Evolutionary conservation across 805 yeast genomes (phyloP).

Genomic region (Yarrowia porcina): DNA sequence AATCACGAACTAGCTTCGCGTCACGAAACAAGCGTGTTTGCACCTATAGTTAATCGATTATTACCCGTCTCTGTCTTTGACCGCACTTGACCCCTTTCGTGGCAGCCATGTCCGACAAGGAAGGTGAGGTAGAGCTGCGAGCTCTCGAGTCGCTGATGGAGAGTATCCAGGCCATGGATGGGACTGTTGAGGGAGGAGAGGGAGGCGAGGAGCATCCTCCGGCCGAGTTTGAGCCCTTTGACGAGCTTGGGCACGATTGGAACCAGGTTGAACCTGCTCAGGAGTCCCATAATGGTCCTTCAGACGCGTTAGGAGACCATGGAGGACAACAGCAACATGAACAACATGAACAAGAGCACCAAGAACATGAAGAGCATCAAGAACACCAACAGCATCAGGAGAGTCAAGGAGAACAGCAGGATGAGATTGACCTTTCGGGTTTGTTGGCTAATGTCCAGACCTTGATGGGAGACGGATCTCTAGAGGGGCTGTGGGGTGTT

Average conservation of each 20-base stretch:
- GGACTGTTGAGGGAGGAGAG: background rate
- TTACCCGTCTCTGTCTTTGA: background rate
- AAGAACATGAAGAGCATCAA: background rate
- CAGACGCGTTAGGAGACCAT: conserved; percentile 6
- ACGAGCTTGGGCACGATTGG: conserved; percentile 12
- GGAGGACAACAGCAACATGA: too few relatives aligned
- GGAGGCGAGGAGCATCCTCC: background rate
- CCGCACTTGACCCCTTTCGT: conserved; percentile 1
- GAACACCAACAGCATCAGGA: background rate
- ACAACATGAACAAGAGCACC: background rate
- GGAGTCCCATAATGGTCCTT: background rate
- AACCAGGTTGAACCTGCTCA: conserved; percentile 1
- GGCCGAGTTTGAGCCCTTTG: conserved; percentile 19
- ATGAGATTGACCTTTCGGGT: conserved; percentile 1
- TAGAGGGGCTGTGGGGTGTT: conserved; percentile 1
- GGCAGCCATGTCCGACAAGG: conserved; percentile 23
- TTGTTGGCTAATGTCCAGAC: conserved; percentile 21
- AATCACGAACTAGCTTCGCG: conserved; percentile 25
- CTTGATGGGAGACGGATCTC: conserved; percentile 2
- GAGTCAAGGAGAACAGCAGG: background rate
- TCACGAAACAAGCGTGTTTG: conserved; percentile 19
- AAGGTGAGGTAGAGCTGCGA: conserved; percentile 19
- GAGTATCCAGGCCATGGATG: conserved; percentile 12
- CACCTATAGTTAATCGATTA: conserved; percentile 20
- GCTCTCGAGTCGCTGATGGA: conserved; percentile 20